Evolutionary conservation across 163 green algal genomes (phyloP).

Genomic region (Volvox carteri): DNA sequence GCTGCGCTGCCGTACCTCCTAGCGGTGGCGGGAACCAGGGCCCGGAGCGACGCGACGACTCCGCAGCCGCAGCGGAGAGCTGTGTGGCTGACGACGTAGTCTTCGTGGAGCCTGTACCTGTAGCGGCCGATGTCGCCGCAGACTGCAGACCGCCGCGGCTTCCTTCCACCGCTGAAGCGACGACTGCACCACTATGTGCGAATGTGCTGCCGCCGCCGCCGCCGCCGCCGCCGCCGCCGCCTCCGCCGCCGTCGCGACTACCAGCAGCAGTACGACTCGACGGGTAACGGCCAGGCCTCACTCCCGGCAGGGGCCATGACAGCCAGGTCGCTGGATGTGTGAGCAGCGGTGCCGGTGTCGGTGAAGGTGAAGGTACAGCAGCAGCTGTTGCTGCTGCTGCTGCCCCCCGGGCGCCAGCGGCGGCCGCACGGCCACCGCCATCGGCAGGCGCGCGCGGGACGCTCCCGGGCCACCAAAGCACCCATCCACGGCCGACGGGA

Average conservation of each 20-base stretch:
- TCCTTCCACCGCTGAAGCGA: no score
- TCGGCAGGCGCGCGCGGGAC: not conserved
- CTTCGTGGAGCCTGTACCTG: not conserved
- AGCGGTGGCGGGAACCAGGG: not conserved
- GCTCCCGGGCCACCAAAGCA: slow-evolving; percentile 29
- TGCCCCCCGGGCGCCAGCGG: not conserved
- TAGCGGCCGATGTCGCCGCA: no score
- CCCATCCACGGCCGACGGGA: slow-evolving; percentile 25
- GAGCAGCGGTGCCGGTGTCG: not conserved
- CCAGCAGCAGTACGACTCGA: no score
- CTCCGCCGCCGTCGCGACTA: no score
- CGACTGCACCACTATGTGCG: no score
- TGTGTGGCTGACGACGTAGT: not conserved
- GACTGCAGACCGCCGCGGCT: no score
- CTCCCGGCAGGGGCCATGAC: not conserved
- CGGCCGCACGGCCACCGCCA: no score
- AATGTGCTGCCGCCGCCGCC: no score
- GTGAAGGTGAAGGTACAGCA: no score
- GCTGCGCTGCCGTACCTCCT: not conserved
- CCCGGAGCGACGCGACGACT: not conserved
- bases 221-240: no score
- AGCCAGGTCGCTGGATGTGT: not conserved
- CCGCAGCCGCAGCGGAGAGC: not conserved
- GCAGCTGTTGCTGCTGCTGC: not conserved
- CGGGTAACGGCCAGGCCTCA: no score